Conservation (phyloP, 2,329 filamentous ascomycete genomes). For the Penicillium sp. region DNA sequence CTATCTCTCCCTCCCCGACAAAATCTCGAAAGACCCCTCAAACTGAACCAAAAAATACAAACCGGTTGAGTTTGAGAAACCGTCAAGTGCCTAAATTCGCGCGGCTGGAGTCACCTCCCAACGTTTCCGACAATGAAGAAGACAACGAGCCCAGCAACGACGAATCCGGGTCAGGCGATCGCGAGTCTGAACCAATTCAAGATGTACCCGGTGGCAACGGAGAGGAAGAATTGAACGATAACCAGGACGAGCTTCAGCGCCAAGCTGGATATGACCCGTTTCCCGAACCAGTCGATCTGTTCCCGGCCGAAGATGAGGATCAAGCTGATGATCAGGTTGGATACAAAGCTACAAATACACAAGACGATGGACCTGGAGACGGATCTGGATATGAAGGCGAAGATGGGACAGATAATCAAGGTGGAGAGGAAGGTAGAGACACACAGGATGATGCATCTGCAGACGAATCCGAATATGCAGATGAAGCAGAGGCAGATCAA, state of each 20-base stretch:
- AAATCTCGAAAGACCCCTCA: not conserved
- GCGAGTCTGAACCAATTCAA: not conserved
- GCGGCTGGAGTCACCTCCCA: not conserved
- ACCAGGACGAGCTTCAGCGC: not conserved
- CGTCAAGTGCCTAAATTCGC: not conserved
- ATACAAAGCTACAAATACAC: not conserved
- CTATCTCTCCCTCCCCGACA: conserved; percentile 6
- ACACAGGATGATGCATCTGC: not conserved
- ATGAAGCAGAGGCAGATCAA: not conserved
- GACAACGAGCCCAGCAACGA: not conserved
- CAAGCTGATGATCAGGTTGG: not conserved
- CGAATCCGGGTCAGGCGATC: not conserved
- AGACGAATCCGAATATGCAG: not conserved
- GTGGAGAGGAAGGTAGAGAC: not conserved
- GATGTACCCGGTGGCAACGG: not conserved
- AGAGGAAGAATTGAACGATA: not conserved
- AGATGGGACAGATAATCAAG: too few relatives aligned
- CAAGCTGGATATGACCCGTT: conserved; percentile 1
- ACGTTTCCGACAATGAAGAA: not conserved
- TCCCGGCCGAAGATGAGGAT: not conserved
- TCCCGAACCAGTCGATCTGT: not conserved
- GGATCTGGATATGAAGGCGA: not conserved
- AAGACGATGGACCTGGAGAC: not conserved
- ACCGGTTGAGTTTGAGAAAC: not conserved
- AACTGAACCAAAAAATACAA: conserved; percentile 2